These are phyloP conservation scores for Triglochin maritima DNA, from an alignment of 106 monocot species.

Conservation along the genomic window DNA sequence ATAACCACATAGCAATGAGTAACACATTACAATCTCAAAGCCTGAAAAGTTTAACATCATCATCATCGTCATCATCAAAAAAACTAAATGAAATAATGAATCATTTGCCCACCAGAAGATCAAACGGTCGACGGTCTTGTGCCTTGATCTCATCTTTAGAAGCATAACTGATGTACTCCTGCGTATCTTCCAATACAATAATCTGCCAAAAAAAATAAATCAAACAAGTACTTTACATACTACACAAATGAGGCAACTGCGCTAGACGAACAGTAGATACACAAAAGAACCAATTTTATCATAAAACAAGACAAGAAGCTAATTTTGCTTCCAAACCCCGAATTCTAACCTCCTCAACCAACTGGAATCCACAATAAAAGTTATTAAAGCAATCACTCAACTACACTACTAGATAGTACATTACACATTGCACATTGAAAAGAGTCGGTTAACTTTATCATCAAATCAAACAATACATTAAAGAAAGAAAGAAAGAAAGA, in stretches of 20 bases:
- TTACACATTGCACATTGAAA: too few relatives aligned
- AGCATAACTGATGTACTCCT: slow-evolving; percentile 82
- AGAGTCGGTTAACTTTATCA: too few relatives aligned
- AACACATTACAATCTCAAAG: background rate
- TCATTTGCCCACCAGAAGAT: slow-evolving; percentile 58
- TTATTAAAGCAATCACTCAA: too few relatives aligned
- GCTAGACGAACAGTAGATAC: background rate
- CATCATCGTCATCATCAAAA: background rate
- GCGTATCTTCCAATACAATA: slow-evolving; percentile 88
- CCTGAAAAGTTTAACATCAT: background rate
- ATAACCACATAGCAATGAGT: background rate
- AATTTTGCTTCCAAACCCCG: too few relatives aligned
- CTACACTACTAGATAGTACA: too few relatives aligned
- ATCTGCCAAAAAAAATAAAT: slow-evolving; percentile 31
- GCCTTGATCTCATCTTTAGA: slow-evolving; percentile 49
- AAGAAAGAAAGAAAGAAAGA: too few relatives aligned
- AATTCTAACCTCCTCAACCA: too few relatives aligned
- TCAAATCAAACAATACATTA: too few relatives aligned
- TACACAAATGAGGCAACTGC: background rate
- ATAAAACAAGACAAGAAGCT: too few relatives aligned
- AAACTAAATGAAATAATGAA: too few relatives aligned
- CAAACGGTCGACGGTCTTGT: slow-evolving; percentile 81
- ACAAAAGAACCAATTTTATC: too few relatives aligned
- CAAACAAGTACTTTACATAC: background rate
- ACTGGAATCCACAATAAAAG: too few relatives aligned